Base-by-base conservation (phyloP, 176 grass and related monocot genomes). In the Secale cereale region DNA sequence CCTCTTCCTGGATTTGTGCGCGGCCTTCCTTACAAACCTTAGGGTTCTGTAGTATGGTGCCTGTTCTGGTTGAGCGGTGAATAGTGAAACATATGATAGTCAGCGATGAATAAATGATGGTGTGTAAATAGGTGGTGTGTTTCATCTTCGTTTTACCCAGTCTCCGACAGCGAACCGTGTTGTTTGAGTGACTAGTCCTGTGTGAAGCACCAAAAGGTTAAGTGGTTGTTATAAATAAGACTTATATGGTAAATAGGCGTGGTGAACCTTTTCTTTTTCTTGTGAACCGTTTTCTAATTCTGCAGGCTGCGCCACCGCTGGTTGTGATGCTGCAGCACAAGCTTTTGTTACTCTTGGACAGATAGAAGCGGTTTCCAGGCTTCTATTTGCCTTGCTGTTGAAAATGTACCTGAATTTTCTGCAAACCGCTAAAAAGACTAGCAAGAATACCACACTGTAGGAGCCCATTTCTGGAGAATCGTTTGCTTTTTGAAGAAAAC, bases 1-100 rank as follows among this genome's bases (percentile, higher is more conserved):
- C 59, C 81, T 94, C 74, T 99, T 92, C 85, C 89, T 99, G 30
- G 93, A 99, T 59, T 90, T 99, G 23, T 99, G 97, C 66, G 91
- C 93, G 6, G 90, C 83, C 22, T 99, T 99, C 82, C 88, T 99
- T 63, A 89, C 88, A 63, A 92, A 96, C 76, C 97, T 94, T 81
- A 87, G 90, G 83, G 97, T 99, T 75, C 59, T 98, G 50, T 99
- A 90, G 68, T 98, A 59, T 99, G 87, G 60, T 74, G 59, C 27
- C 40, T 54, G 9, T 86, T 65, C 52, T 10, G 61, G 15, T 54
- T 71, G 68, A 85, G 33, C 10, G 60, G 22, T 27, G 65, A 82
- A 83, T 83, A 67, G 80, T 79, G 29, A 89, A 86, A 78, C 84
- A 74, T 86, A 82, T 82, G 62, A 88, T n/a, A n/a, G 67, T 90